A percentile compares a stretch with the other conserved stretches of the same genome.
These are phyloP conservation scores for Pythium utonaiense DNA, from an alignment of 352 stramenopile species.

Conservation along the genomic window DNA sequence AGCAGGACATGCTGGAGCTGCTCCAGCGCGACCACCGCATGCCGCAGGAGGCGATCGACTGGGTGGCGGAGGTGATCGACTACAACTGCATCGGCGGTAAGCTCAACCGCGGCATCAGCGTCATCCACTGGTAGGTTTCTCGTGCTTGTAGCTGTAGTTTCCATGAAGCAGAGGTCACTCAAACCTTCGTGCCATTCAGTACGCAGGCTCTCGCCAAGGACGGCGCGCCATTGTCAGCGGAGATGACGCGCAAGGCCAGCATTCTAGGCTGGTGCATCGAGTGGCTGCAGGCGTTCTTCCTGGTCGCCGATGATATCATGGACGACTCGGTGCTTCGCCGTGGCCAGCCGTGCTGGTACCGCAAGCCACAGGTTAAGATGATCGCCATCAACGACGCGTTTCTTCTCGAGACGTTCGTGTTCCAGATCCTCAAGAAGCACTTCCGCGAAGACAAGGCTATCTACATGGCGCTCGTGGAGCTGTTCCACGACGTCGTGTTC, in stretches of 20 bases:
- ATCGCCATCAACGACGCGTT: slow-evolving; percentile 98
- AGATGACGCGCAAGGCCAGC: slow-evolving; percentile 82
- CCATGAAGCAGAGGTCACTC: no score
- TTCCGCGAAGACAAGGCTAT: slow-evolving; percentile 64
- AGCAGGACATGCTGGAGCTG: slow-evolving; percentile 70
- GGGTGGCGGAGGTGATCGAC: slow-evolving; percentile 82
- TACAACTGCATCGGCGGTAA: slow-evolving; percentile 99
- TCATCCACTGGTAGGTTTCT: slow-evolving; percentile 79
- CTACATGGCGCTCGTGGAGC: slow-evolving; percentile 95
- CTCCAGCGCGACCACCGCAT: slow-evolving; percentile 63
- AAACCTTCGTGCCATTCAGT: slow-evolving; percentile 21
- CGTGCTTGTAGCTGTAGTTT: neutral
- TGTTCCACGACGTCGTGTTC: slow-evolving; percentile 95
- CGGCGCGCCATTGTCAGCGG: slow-evolving; percentile 43
- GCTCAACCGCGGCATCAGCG: slow-evolving; percentile 97
- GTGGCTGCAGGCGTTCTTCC: slow-evolving; percentile 98
- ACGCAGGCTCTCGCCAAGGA: slow-evolving; percentile 51
- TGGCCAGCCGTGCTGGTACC: slow-evolving; percentile 98
- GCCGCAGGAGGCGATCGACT: slow-evolving; percentile 77
- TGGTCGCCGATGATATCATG: slow-evolving; percentile 99
- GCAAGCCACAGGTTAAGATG: slow-evolving; percentile 81
- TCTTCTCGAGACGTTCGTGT: slow-evolving; percentile 93
- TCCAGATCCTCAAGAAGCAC: slow-evolving; percentile 86
- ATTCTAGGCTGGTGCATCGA: slow-evolving; percentile 98
- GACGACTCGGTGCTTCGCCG: slow-evolving; percentile 94